Conservation (phyloP, 768 basidiomycete species). For the Leccinum uliginosum region DNA sequence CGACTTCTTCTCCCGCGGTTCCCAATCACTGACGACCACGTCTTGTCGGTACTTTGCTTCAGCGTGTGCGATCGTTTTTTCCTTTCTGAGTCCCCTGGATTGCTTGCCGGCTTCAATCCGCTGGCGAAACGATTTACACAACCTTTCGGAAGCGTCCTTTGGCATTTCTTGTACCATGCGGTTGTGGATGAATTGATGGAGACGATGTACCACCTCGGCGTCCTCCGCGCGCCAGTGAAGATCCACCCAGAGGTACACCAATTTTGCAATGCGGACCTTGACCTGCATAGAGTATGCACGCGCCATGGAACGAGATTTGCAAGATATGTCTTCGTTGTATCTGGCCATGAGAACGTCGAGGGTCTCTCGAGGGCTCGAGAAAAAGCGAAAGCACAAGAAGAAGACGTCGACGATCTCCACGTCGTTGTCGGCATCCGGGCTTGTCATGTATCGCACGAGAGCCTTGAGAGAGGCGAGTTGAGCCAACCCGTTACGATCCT, state of each 20-base stretch:
- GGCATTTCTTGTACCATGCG: conserved; percentile 30
- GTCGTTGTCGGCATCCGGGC: conserved; percentile 36
- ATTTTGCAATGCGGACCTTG: conserved; percentile 54
- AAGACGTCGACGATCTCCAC: conserved; percentile 48
- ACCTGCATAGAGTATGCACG: conserved; percentile 43
- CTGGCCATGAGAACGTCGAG: conserved; percentile 43
- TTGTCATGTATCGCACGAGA: conserved; percentile 44
- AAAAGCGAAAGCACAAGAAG: conserved; percentile 70
- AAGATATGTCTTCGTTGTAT: conserved; percentile 37
- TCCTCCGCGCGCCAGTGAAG: conserved; percentile 61
- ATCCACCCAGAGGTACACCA: conserved; percentile 69
- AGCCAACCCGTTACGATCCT: conserved; percentile 23
- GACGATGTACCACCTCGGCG: conserved; percentile 27
- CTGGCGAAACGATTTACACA: conserved; percentile 31
- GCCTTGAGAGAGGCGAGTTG: conserved; percentile 38
- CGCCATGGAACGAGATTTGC: conserved; percentile 29
- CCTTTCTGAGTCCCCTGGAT: conserved; percentile 23
- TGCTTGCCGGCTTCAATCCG: conserved; percentile 19
- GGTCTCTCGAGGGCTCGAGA: conserved; percentile 48
- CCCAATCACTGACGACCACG: conserved; percentile 19
- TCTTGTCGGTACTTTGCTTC: conserved; percentile 17
- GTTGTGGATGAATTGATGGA: conserved; percentile 30
- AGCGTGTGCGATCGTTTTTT: conserved; percentile 24
- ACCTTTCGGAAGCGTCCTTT: conserved; percentile 19
- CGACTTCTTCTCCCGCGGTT: conserved; percentile 25